Evolutionary conservation across 306 rosid species (phyloP).

Genomic region (Dalbergia cultrata): DNA sequence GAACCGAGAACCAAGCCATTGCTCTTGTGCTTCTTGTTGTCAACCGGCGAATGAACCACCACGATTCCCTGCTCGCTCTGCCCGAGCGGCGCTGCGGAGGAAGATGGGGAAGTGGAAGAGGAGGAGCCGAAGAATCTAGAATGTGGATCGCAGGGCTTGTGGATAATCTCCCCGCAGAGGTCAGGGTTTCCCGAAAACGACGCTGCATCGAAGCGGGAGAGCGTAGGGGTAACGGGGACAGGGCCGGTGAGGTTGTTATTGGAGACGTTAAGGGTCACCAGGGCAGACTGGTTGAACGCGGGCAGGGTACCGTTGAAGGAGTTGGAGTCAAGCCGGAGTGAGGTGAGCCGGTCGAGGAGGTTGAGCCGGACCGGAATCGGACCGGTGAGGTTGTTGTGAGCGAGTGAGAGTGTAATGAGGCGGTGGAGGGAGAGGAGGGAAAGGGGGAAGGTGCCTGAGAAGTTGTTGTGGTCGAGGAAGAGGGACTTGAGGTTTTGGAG

Average conservation of each 20-base stretch:
- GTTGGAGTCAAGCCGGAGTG: slow-evolving; percentile 70
- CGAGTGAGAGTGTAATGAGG: slow-evolving; percentile 66
- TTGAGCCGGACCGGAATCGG: slow-evolving; percentile 54
- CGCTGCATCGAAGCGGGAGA: slow-evolving; percentile 55
- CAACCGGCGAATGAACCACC: slow-evolving; percentile 53
- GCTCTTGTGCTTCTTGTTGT: slow-evolving; percentile 50
- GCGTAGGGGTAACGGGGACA: slow-evolving; percentile 62
- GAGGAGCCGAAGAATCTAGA: slow-evolving; percentile 63
- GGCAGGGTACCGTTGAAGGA: slow-evolving; percentile 71
- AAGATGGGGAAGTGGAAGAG: slow-evolving; percentile 46
- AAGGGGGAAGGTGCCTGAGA: slow-evolving; percentile 76
- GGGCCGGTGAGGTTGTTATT: slow-evolving; percentile 73
- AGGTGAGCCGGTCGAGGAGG: slow-evolving; percentile 62
- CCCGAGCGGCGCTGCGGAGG: slow-evolving; percentile 54
- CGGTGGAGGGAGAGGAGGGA: slow-evolving; percentile 70
- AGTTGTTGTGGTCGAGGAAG: slow-evolving; percentile 63
- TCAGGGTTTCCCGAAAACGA: slow-evolving; percentile 67
- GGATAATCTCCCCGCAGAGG: slow-evolving; percentile 81
- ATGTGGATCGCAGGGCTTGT: slow-evolving; percentile 57
- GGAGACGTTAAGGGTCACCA: slow-evolving; percentile 62
- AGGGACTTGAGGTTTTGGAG: slow-evolving; percentile 77
- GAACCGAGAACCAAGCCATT: slow-evolving; percentile 61
- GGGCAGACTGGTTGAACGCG: slow-evolving; percentile 65
- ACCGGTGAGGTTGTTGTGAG: slow-evolving; percentile 68
- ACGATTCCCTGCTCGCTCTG: slow-evolving; percentile 64